Percentiles rank a stretch among this genome's conserved stretches.
Conservation (phyloP, 371 early-diverging fungal species). For the Mortierella sp. region DNA sequence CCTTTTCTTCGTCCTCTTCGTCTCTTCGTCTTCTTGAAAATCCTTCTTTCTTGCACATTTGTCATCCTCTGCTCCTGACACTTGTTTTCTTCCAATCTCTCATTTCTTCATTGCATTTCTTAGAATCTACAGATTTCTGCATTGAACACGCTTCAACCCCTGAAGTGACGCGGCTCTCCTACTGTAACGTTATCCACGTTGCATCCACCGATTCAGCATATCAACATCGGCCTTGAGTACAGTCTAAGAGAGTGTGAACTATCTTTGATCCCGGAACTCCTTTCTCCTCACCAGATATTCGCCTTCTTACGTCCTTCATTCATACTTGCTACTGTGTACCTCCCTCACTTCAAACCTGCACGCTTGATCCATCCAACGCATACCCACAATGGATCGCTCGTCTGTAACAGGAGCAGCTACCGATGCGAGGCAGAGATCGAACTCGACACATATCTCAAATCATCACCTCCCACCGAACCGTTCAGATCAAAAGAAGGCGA, state of each 20-base stretch:
- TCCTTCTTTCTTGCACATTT: not conserved
- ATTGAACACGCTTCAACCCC: not conserved
- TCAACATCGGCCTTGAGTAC: no score
- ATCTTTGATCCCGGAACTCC: no score
- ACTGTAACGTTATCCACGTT: no score
- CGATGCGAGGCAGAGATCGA: conserved; percentile 2
- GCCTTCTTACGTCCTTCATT: no score
- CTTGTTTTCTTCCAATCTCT: not conserved
- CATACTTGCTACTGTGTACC: not conserved
- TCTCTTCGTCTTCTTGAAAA: not conserved
- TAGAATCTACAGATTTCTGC: not conserved
- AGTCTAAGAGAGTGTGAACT: no score
- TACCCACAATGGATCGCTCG: conserved; percentile 27
- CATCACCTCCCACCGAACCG: conserved; percentile 17
- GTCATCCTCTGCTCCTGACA: not conserved
- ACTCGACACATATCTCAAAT: conserved; percentile 1
- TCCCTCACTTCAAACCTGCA: not conserved
- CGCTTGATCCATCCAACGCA: conserved; percentile 1
- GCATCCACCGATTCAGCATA: no score
- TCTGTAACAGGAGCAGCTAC: conserved; percentile 15
- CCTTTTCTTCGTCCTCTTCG: not conserved
- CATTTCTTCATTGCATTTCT: not conserved
- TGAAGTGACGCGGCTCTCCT: no score
- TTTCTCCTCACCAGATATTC: no score
- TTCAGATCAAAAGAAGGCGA: conserved; percentile 48